These are phyloP conservation scores for Microstegium vimineum DNA, from an alignment of 176 grass and related monocot genomes.

Conservation along the genomic window DNA sequence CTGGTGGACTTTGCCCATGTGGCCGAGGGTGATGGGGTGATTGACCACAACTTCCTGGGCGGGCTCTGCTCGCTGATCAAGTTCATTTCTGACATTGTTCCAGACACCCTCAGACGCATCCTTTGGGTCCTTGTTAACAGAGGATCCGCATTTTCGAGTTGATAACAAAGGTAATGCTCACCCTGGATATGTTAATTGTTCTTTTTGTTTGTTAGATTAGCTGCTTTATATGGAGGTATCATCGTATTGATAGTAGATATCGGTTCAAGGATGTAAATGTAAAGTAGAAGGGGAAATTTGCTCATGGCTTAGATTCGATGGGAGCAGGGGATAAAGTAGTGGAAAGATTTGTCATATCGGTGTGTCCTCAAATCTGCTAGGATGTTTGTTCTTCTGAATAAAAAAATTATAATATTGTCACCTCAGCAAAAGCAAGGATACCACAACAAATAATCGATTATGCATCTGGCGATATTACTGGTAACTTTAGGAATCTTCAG, in stretches of 20 bases:
- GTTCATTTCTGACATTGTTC: constrained; percentile 58
- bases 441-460: constrained; percentile 23
- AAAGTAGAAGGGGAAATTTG: background rate
- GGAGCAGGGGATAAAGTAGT: background rate
- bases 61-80: constrained; percentile 80
- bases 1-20: constrained; percentile 89
- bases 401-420: constrained; percentile 19
- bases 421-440: constrained; percentile 20
- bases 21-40: constrained; percentile 58
- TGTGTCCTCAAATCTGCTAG: background rate
- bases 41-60: constrained; percentile 91
- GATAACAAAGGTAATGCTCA: constrained; percentile 16
- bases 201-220: constrained; percentile 20
- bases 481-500: background rate
- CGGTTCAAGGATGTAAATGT: background rate
- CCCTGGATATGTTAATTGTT: constrained; percentile 4
- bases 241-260: background rate
- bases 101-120: background rate
- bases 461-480: constrained; percentile 19
- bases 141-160: background rate
- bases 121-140: constrained; percentile 21
- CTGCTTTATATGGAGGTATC: constrained; percentile 1
- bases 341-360: background rate
- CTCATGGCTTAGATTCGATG: background rate
- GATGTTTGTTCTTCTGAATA: background rate